Evolutionary conservation across 2,329 filamentous ascomycete species (phyloP).

Genomic region (Cryoendolithus antarcticus): DNA sequence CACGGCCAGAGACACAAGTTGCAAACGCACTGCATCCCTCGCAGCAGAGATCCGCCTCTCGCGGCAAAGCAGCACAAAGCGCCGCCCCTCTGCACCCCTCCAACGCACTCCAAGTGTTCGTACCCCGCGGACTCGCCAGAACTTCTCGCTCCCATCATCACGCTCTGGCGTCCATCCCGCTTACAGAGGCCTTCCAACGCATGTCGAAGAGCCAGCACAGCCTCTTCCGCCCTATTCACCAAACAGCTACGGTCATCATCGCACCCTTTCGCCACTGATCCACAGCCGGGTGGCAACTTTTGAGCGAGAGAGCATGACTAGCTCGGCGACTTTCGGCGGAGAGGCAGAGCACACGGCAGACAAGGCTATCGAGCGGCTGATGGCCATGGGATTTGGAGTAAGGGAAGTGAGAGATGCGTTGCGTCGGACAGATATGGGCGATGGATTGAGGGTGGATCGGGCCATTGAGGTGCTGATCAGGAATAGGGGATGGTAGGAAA

Average conservation of each 20-base stretch:
- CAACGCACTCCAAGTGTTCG: too few relatives aligned
- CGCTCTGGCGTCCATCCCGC: too few relatives aligned
- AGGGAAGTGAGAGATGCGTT: conserved; percentile 45
- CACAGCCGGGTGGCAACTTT: too few relatives aligned
- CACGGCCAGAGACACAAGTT: conserved; percentile 29
- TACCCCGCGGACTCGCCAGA: too few relatives aligned
- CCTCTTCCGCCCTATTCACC: too few relatives aligned
- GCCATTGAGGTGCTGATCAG: conserved; percentile 43
- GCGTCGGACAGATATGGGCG: conserved; percentile 46
- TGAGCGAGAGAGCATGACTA: too few relatives aligned
- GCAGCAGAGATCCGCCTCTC: conserved; percentile 30
- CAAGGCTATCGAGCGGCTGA: conserved; percentile 45
- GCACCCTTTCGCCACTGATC: too few relatives aligned
- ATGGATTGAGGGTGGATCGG: conserved; percentile 44
- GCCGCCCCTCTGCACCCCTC: too few relatives aligned
- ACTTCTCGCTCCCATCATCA: too few relatives aligned
- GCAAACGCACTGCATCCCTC: conserved; percentile 30
- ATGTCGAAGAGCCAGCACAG: too few relatives aligned
- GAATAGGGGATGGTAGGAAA: background rate
- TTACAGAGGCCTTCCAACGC: too few relatives aligned
- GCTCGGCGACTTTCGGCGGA: conserved; percentile 6
- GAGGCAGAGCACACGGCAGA: conserved; percentile 42
- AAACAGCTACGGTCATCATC: too few relatives aligned
- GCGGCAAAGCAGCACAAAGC: conserved; percentile 18
- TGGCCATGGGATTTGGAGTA: conserved; percentile 47